phyloP scores from a whole-genome alignment of 2,329 filamentous ascomycete species.

The Trichoderma sp. region DNA sequence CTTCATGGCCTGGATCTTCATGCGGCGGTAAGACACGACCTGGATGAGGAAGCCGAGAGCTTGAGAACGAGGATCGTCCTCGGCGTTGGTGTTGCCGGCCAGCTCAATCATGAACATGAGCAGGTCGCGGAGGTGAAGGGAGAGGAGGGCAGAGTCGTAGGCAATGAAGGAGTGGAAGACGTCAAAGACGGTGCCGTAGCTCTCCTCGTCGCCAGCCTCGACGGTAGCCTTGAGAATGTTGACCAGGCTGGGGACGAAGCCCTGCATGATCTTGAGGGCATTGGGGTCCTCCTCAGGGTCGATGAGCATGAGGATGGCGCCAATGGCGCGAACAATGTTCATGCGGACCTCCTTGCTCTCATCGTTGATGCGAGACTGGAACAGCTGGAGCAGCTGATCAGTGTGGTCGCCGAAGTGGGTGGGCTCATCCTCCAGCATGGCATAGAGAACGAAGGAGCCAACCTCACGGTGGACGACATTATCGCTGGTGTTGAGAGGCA shows the following conservation, averaged over 20 bases:
- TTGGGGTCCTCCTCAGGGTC: conserved; percentile 82
- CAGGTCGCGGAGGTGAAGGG: conserved; percentile 84
- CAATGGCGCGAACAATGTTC: conserved; percentile 90
- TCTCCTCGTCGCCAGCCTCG: conserved; percentile 78
- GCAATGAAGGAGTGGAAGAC: conserved; percentile 95
- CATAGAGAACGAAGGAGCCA: conserved; percentile 89
- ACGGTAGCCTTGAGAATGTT: conserved; percentile 84
- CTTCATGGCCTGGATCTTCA: conserved; percentile 90
- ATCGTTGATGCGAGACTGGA: conserved; percentile 85
- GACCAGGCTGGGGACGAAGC: conserved; percentile 84
- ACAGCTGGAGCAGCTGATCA: conserved; percentile 76
- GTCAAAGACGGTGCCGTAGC: conserved; percentile 87
- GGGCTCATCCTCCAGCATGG: conserved; percentile 84
- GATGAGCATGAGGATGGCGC: conserved; percentile 82
- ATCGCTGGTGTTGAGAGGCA: conserved; percentile 74
- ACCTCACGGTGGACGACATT: conserved; percentile 83
- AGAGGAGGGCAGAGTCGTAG: conserved; percentile 82
- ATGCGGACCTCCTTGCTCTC: conserved; percentile 90
- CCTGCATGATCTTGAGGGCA: conserved; percentile 73
- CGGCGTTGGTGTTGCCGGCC: conserved; percentile 70
- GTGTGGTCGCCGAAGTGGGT: conserved; percentile 82
- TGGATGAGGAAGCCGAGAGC: conserved; percentile 94
- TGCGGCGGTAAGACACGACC: conserved; percentile 85
- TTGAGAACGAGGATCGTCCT: conserved; percentile 85
- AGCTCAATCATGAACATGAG: conserved; percentile 93